These are phyloP conservation scores for Aspergillus viridinutans DNA, from an alignment of 2,329 filamentous ascomycete genomes.

Conservation along the genomic window DNA sequence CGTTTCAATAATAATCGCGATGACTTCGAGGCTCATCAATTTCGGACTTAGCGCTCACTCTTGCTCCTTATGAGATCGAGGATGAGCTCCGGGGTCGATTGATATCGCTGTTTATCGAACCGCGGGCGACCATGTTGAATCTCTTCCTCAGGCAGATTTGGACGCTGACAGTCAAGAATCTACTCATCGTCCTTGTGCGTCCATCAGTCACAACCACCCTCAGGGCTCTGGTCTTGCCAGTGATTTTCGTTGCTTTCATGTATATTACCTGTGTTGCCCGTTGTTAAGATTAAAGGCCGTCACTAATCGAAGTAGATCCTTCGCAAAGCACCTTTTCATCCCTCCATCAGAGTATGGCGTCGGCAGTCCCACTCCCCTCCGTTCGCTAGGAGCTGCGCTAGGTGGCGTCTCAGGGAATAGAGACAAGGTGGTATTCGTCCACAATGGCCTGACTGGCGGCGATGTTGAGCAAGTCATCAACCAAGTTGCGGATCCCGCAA, in stretches of 20 bases:
- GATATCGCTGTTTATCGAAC: background rate
- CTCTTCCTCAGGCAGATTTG: slow-evolving; percentile 50
- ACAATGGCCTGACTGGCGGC: slow-evolving; percentile 66
- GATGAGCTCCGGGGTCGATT: background rate
- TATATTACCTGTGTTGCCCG: slow-evolving; percentile 11
- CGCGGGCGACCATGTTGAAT: slow-evolving; percentile 16
- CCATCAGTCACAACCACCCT: slow-evolving; percentile 52
- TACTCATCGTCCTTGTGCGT: slow-evolving; percentile 51
- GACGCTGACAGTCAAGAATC: slow-evolving; percentile 56
- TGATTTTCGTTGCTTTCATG: slow-evolving; percentile 50
- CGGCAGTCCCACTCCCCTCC: slow-evolving; percentile 57
- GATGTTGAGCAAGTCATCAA: slow-evolving; percentile 69
- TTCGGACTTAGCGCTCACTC: background rate
- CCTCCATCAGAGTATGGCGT: slow-evolving; percentile 73
- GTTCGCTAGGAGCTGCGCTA: slow-evolving; percentile 63
- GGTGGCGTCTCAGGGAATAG: slow-evolving; percentile 54
- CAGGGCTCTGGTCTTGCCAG: slow-evolving; percentile 53
- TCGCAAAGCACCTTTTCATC: slow-evolving; percentile 78
- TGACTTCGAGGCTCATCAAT: background rate
- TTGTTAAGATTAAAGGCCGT: slow-evolving; percentile 7
- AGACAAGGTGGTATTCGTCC: slow-evolving; percentile 71
- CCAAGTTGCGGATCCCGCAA: slow-evolving; percentile 55
- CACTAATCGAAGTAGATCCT: slow-evolving; percentile 42
- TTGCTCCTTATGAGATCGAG: background rate
- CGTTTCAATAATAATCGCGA: background rate